Evolutionary conservation across 108 stramenopile species (phyloP), one percentile per base, ranked within the genome.

Genomic region (Pseudonitzschia multiseries): DNA sequence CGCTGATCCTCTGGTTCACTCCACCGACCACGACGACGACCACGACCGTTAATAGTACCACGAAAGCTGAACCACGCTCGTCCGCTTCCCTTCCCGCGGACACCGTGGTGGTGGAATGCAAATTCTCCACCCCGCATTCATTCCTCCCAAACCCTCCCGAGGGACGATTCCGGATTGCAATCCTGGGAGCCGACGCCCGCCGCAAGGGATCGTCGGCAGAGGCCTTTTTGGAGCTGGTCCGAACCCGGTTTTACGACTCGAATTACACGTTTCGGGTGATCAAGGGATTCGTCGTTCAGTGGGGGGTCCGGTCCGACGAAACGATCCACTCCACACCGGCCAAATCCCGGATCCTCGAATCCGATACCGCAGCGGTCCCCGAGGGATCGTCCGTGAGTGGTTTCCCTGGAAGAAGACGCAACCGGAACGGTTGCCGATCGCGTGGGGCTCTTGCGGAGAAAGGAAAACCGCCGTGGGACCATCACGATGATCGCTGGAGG

Each of bases 211-310:
- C 61, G 3, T 62, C 61, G 36, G 61, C 61, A 20, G 33, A 13
- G 29, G 61, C 61, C 32, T 62, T 62, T 42, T 4, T 62, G 61
- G 29, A 33, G 13, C n/a, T 33, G 13, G 36, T 62, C 14, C 15
- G 18, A 4, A 18, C 27, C 4, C 5, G 29, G 4, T 62, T 62
- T 10, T 70, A 70, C 33, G 53, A 70, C 36, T 8, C 5, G 17
- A 22, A 20, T 3, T 70, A 70, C 36, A 32, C 31, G 14, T 70
- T 70, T 21, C 50, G 69, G 29, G 69, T 70, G n/a, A 70, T 70
- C n/a, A 1, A 29, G 48, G 54, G 53, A 32, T 70, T 70, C 33
- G 17, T 54, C 27, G 69, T 53, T 27, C 69, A 70, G 29, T 70
- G 66, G 66, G 66, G 66, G 20, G 24, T 46, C 24, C 15, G 22